A percentile compares a stretch with the other conserved stretches of the same genome.
These are phyloP conservation scores for Geosmithia putterillii DNA, from an alignment of 2,329 filamentous ascomycete genomes.

Conservation along the genomic window DNA sequence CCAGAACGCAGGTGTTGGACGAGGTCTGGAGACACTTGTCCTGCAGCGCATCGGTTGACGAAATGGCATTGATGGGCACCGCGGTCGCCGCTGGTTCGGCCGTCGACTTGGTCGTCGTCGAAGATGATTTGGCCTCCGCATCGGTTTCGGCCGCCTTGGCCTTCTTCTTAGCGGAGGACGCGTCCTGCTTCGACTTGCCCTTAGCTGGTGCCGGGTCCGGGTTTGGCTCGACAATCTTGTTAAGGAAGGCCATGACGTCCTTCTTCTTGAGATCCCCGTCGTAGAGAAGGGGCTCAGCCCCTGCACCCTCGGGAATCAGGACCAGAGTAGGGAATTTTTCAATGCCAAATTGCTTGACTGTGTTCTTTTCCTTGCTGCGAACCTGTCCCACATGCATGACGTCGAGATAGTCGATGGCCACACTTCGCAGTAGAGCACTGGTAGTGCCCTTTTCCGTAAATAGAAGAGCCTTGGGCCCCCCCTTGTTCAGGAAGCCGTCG, in stretches of 20 bases:
- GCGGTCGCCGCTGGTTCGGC: constrained; percentile 13
- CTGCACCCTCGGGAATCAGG: constrained; percentile 56
- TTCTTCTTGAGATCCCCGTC: constrained; percentile 79
- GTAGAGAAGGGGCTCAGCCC: constrained; percentile 59
- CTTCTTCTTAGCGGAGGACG: constrained; percentile 11
- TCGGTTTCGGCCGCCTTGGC: constrained; percentile 11
- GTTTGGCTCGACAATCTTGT: constrained; percentile 67
- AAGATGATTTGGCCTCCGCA: constrained; percentile 16
- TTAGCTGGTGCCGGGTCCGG: constrained; percentile 47
- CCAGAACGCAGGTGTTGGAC: constrained; percentile 73
- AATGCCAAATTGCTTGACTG: constrained; percentile 64
- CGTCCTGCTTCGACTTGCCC: constrained; percentile 23
- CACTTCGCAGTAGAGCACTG: constrained; percentile 66
- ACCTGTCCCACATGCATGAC: constrained; percentile 72
- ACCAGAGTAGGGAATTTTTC: constrained; percentile 69
- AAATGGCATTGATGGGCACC: constrained; percentile 55
- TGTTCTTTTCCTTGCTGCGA: constrained; percentile 63
- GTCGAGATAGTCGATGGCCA: constrained; percentile 85
- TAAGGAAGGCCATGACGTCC: constrained; percentile 69
- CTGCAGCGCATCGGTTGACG: constrained; percentile 50
- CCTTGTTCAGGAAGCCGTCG: constrained; percentile 61
- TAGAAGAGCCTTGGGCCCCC: constrained; percentile 71
- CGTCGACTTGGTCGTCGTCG: constrained; percentile 15
- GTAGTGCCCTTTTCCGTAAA: constrained; percentile 91
- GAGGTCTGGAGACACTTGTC: constrained; percentile 63